Base-by-base conservation (phyloP, 208 protist genomes). In the Endotrypanum monterogeii region DNA sequence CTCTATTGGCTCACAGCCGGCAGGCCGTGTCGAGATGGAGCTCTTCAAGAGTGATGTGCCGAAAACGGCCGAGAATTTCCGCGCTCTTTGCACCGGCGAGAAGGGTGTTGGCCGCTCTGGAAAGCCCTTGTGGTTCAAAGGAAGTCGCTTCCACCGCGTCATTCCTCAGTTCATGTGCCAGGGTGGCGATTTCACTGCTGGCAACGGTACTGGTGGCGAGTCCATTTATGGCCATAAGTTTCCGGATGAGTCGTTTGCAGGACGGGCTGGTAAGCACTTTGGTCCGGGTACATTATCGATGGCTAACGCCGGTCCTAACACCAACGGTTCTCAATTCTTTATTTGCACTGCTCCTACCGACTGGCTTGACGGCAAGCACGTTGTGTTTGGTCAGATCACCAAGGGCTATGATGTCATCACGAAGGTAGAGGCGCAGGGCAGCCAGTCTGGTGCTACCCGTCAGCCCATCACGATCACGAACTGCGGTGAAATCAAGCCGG, bases 31-130 rank as follows among this genome's bases (percentile, higher is more conserved):
- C 16, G 93, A 96, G 72, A 95, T 99, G 71, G 96, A 98, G 80
- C 84, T 98, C 14, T 98, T 95, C 76, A 88, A 89, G 75, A 86
- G 92, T 67, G 77, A 83, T 20, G 94, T 98, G n/a, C 97, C 98
- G 50, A 98, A 98, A 74, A 99, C 98, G 11, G 95, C 92, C 16
- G 94, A 98, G 69, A 99, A 99, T 85, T 99, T 99, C 72, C 85
- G 94, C 69, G 90, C 89, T 4, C 81, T 99, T 2, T 97, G 90
- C 85, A 98, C 94, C 1, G 95, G 97, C 60, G 95, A 98, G 77
- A 91, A 97, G 80, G 90, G 94, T 44, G 75, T 91, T 44, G 89
- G 93, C 23, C 89, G 84, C 30, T 90, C 77, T 23, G 96, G 96
- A 39, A 98, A 98, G 66, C 87, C 88, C 28, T 88, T 99, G 14